phyloP scores from a whole-genome alignment of 805 yeast species.

The Cyberlindnera petersonii region DNA sequence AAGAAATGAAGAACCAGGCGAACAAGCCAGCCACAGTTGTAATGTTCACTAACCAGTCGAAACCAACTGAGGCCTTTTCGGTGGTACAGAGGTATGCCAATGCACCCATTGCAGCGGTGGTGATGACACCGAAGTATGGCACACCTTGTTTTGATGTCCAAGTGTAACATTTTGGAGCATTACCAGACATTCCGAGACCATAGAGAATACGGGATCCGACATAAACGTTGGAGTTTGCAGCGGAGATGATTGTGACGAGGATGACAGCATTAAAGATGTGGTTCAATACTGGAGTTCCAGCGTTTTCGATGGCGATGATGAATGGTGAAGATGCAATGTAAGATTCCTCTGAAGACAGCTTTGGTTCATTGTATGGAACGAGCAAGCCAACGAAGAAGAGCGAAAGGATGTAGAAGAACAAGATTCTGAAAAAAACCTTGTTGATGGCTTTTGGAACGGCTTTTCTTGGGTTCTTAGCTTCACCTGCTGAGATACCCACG shows the following conservation, averaged over 20 bases:
- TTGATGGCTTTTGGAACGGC: slow-evolving; percentile 59
- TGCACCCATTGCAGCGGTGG: slow-evolving; percentile 58
- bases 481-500: slow-evolving; percentile 74
- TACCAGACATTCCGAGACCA: slow-evolving; percentile 54
- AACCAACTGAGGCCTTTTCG: slow-evolving; percentile 51
- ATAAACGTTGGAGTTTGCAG: slow-evolving; percentile 73
- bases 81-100: slow-evolving; percentile 57
- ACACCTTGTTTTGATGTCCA: slow-evolving; percentile 55
- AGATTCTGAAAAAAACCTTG: slow-evolving; percentile 63
- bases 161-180: slow-evolving; percentile 54
- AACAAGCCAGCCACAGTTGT: slow-evolving; percentile 73
- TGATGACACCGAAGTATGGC: slow-evolving; percentile 53
- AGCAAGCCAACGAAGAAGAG: slow-evolving; percentile 66
- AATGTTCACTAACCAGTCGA: slow-evolving; percentile 69
- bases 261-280: slow-evolving; percentile 72
- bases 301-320: slow-evolving; percentile 63
- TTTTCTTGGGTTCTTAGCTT: slow-evolving; percentile 54
- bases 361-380: slow-evolving; percentile 61
- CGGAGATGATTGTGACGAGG: slow-evolving; percentile 61
- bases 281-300: slow-evolving; percentile 64
- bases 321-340: slow-evolving; percentile 61
- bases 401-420: slow-evolving; percentile 61
- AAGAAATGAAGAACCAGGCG: slow-evolving; percentile 67
- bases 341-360: slow-evolving; percentile 32
- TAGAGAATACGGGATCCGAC: slow-evolving; percentile 68